phyloP scores from a whole-genome alignment of 805 yeast genomes.

The Clavispora phyllophila region DNA sequence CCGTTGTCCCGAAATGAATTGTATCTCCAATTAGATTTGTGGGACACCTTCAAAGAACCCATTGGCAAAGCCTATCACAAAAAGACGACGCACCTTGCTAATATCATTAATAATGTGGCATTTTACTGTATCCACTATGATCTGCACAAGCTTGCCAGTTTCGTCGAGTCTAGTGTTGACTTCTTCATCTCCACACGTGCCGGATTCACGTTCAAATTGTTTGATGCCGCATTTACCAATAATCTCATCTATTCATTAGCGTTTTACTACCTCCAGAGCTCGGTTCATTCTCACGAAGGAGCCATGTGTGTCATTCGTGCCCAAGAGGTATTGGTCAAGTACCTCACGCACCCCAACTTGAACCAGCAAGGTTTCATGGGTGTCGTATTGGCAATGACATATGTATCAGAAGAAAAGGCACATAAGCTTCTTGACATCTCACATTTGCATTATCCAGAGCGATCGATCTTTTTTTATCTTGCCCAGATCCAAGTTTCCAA shows the following conservation, averaged over 20 bases:
- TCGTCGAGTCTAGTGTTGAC: slow-evolving; percentile 16
- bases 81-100: slow-evolving; percentile 16
- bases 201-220: slow-evolving; percentile 18
- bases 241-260: slow-evolving; percentile 21
- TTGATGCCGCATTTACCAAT: slow-evolving; percentile 13
- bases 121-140: slow-evolving; percentile 24
- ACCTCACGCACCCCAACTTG: slow-evolving; percentile 16
- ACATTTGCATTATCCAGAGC: slow-evolving; percentile 20
- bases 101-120: slow-evolving; percentile 21
- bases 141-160: slow-evolving; percentile 15
- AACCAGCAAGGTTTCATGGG: slow-evolving; percentile 34
- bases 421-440: slow-evolving; percentile 22
- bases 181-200: slow-evolving; percentile 15
- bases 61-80: slow-evolving; percentile 20
- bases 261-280: slow-evolving; percentile 8
- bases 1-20: slow-evolving; percentile 29
- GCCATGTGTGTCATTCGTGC: slow-evolving; percentile 16
- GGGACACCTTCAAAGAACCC: slow-evolving; percentile 23
- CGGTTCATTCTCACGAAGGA: background rate
- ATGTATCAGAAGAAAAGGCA: slow-evolving; percentile 23
- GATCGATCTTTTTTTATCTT: slow-evolving; percentile 19
- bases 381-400: slow-evolving; percentile 25
- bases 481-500: slow-evolving; percentile 24
- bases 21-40: slow-evolving; percentile 32
- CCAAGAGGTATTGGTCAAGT: slow-evolving; percentile 25